These are phyloP conservation scores for Plasmodium cynomolgi DNA, from an alignment of 169 alveolate species.

Conservation along the genomic window DNA sequence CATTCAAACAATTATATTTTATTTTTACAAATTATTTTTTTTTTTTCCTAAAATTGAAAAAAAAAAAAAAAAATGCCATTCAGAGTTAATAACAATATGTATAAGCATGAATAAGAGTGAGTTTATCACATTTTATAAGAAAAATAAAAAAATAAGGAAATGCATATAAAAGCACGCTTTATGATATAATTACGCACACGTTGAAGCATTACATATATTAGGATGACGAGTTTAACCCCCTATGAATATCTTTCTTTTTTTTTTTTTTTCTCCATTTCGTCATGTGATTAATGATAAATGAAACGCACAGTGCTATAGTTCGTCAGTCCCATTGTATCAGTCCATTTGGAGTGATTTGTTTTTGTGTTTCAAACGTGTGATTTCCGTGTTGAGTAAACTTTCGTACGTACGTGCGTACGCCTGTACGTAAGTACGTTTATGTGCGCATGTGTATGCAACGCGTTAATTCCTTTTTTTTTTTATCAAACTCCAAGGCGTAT, in stretches of 20 bases:
- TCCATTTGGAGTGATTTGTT: not conserved
- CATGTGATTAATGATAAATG: not conserved
- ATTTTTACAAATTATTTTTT: not conserved
- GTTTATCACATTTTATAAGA: not conserved
- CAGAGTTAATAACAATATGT: not conserved
- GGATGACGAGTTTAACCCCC: not conserved
- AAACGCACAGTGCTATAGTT: not conserved
- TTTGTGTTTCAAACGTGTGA: not conserved
- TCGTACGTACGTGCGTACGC: not conserved
- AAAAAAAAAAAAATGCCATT: not conserved
- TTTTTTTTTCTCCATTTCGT: not conserved
- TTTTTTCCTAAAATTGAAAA: not conserved
- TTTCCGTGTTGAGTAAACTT: not conserved
- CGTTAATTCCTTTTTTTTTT: constrained; percentile 3
- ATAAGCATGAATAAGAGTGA: not conserved
- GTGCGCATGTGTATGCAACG: constrained; percentile 5
- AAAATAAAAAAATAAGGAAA: not conserved
- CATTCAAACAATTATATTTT: not conserved
- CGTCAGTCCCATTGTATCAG: not conserved
- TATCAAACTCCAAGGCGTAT: not conserved
- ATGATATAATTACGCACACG: not conserved
- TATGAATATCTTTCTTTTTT: not conserved
- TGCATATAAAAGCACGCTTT: not conserved
- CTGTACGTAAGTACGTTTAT: not conserved
- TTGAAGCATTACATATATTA: not conserved